Conservation (phyloP, 2,329 filamentous ascomycete species). For the Amesomyces nigricolor region DNA sequence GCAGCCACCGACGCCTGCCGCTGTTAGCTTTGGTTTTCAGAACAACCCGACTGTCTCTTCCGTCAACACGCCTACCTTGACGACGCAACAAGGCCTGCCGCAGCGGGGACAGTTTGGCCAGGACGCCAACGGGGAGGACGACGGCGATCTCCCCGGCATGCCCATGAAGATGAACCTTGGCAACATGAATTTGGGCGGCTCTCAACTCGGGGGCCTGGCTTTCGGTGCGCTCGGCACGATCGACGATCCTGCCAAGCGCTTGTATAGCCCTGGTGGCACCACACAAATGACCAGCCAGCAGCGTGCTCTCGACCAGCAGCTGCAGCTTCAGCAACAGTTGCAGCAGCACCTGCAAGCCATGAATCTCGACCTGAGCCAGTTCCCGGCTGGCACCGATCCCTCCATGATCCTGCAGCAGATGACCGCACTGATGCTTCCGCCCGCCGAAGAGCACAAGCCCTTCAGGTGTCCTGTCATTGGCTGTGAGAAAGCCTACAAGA, state of each 20-base stretch:
- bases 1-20: constrained; percentile 77
- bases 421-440: constrained; percentile 56
- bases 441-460: constrained; percentile 87
- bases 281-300: constrained; percentile 51
- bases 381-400: constrained; percentile 69
- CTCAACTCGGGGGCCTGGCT: constrained; percentile 46
- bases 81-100: constrained; percentile 61
- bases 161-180: constrained; percentile 53
- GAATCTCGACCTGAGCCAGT: constrained; percentile 69
- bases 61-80: constrained; percentile 89
- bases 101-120: constrained; percentile 55
- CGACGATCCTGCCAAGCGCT: constrained; percentile 87
- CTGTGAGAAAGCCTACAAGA: constrained; percentile 99
- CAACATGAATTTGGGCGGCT: constrained; percentile 52
- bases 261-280: constrained; percentile 80
- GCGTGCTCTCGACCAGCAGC: constrained; percentile 57
- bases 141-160: constrained; percentile 65
- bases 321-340: constrained; percentile 56
- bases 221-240: constrained; percentile 59
- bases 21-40: constrained; percentile 71
- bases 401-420: constrained; percentile 52
- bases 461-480: constrained; percentile 98
- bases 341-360: constrained; percentile 63
- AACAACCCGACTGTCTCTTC: constrained; percentile 96
- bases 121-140: constrained; percentile 58